phyloP scores from a whole-genome alignment of 2,329 filamentous ascomycete genomes.

The Nemania sp. region DNA sequence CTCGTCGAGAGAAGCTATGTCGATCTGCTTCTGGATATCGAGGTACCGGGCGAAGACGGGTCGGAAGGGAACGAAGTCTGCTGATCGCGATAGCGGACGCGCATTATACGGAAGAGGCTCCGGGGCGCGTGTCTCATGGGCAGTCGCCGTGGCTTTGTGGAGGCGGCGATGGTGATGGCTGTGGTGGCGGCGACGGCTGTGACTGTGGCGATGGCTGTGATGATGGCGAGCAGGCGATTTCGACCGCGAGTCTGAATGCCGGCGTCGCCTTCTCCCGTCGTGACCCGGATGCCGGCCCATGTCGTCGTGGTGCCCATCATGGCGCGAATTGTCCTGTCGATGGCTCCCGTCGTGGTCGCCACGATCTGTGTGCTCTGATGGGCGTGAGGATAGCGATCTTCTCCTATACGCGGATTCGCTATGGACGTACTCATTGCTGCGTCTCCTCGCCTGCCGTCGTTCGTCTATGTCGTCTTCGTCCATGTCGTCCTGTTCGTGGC shows the following conservation, averaged over 20 bases:
- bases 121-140: slow-evolving; percentile 14
- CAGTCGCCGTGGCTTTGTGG: background rate
- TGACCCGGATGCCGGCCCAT: background rate
- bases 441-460: slow-evolving; percentile 26
- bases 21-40: slow-evolving; percentile 80
- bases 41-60: slow-evolving; percentile 83
- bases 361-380: background rate
- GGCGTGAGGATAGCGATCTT: slow-evolving; percentile 29
- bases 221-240: slow-evolving; percentile 17
- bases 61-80: slow-evolving; percentile 66
- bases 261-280: background rate
- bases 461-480: slow-evolving; percentile 23
- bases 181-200: slow-evolving; percentile 9
- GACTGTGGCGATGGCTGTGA: background rate
- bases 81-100: slow-evolving; percentile 65
- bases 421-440: slow-evolving; percentile 18
- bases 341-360: background rate
- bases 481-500: slow-evolving; percentile 25
- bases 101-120: slow-evolving; percentile 67
- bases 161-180: slow-evolving; percentile 22
- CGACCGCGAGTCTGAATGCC: slow-evolving; percentile 6
- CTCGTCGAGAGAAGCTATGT: slow-evolving; percentile 70
- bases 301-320: background rate
- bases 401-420: background rate
- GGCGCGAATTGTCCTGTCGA: background rate